Evolutionary conservation across 1,139 yeast genomes (phyloP).

Genomic region (Blastobotrys apis): DNA sequence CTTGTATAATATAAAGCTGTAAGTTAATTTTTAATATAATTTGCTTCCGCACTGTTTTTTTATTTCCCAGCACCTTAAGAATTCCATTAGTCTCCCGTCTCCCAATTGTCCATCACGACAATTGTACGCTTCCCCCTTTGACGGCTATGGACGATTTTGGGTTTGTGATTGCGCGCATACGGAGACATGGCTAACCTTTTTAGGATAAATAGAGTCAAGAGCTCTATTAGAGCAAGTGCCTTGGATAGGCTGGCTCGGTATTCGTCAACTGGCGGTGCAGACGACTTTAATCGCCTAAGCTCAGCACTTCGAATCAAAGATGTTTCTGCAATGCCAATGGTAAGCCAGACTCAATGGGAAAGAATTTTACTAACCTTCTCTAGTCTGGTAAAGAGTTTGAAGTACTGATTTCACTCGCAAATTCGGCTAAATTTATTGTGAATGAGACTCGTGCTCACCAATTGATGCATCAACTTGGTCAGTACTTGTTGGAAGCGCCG

Average conservation of each 20-base stretch:
- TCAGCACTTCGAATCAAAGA: constrained; percentile 22
- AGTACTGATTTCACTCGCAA: constrained; percentile 61
- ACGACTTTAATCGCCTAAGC: constrained; percentile 23
- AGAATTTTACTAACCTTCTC: neutral
- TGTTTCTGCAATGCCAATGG: constrained; percentile 26
- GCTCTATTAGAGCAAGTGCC: constrained; percentile 54
- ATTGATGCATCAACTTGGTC: constrained; percentile 50
- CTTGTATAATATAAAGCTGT: no score
- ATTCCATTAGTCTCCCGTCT: neutral
- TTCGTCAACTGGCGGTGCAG: constrained; percentile 30
- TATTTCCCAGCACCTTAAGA: no score
- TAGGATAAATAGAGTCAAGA: constrained; percentile 29
- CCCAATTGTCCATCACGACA: neutral
- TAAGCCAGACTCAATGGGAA: constrained; percentile 14
- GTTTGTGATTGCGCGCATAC: constrained; percentile 22
- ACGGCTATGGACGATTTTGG: constrained; percentile 32
- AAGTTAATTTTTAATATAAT: neutral
- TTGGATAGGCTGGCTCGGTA: constrained; percentile 46
- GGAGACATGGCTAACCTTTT: no score
- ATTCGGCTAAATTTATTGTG: constrained; percentile 45
- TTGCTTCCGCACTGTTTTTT: neutral
- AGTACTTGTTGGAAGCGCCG: constrained; percentile 58
- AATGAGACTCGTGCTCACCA: constrained; percentile 47
- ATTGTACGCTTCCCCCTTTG: no score
- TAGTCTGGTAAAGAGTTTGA: constrained; percentile 57